These are phyloP conservation scores for Candida sphagnicola DNA, from an alignment of 805 yeast species.

Conservation along the genomic window DNA sequence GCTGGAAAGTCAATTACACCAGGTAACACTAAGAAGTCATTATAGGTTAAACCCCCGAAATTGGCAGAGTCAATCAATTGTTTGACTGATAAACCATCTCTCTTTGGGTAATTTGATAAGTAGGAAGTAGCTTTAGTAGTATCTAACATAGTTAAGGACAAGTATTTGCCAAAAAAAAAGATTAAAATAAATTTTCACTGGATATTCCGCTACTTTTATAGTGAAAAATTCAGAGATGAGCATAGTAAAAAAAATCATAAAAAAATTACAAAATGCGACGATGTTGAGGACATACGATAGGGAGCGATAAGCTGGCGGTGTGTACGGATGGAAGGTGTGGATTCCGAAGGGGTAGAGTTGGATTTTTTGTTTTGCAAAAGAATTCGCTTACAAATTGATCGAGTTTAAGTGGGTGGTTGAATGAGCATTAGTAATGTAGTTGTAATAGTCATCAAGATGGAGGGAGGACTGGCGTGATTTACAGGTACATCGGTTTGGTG, in stretches of 20 bases:
- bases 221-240: neutral
- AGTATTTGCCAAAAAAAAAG: slow-evolving; percentile 6
- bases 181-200: slow-evolving; percentile 1
- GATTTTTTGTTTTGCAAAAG: too few relatives aligned
- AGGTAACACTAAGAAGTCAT: slow-evolving; percentile 92
- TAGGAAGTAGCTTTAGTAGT: slow-evolving; percentile 61
- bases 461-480: too few relatives aligned
- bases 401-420: too few relatives aligned
- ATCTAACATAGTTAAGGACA: slow-evolving; percentile 29
- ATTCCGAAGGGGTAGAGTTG: too few relatives aligned
- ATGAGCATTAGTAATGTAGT: too few relatives aligned
- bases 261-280: neutral
- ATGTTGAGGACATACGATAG: neutral
- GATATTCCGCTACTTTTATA: neutral
- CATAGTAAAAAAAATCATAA: slow-evolving; percentile 1
- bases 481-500: too few relatives aligned
- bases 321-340: too few relatives aligned
- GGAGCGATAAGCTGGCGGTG: too few relatives aligned
- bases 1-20: slow-evolving; percentile 92
- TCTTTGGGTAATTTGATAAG: slow-evolving; percentile 59
- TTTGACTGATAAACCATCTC: slow-evolving; percentile 82
- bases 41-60: slow-evolving; percentile 97
- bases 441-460: too few relatives aligned
- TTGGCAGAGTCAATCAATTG: slow-evolving; percentile 83
- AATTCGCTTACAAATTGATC: too few relatives aligned